A percentile compares a stretch with the other conserved stretches of the same genome.
These are phyloP conservation scores for Phytophthora hybrid DNA, from an alignment of 352 stramenopile species.

Conservation along the genomic window DNA sequence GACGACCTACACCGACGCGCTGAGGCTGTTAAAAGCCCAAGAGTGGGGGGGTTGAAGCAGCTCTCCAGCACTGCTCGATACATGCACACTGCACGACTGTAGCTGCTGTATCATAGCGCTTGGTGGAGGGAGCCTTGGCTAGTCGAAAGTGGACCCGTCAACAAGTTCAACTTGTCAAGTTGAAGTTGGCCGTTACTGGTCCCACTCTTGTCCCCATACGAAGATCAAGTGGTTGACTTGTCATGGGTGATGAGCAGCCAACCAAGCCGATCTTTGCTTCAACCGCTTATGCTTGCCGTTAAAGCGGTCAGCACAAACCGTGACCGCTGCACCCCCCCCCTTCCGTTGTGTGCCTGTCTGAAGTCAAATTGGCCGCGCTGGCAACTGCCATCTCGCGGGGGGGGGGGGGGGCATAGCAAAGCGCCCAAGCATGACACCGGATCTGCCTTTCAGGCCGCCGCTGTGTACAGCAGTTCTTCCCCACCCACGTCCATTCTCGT, in stretches of 20 bases:
- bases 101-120: not conserved
- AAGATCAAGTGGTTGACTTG: not conserved
- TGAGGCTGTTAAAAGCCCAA: not conserved
- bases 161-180: not conserved
- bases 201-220: not conserved
- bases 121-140: not conserved
- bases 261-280: not conserved
- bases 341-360: no score
- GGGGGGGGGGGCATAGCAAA: no score
- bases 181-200: constrained; percentile 13
- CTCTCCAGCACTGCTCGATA: not conserved
- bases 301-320: constrained; percentile 9
- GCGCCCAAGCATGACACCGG: not conserved
- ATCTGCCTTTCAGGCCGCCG: not conserved
- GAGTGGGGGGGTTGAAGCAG: not conserved
- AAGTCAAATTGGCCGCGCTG: not conserved
- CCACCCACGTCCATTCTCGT: not conserved
- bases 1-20: not conserved
- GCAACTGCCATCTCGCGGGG: not conserved
- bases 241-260: not conserved
- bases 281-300: constrained; percentile 6
- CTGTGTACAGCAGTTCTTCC: not conserved
- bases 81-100: not conserved
- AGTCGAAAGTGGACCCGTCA: not conserved
- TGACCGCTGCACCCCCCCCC: not conserved